Conservation (phyloP, 2,329 filamentous ascomycete species). For the Fusarium ambrosium region DNA sequence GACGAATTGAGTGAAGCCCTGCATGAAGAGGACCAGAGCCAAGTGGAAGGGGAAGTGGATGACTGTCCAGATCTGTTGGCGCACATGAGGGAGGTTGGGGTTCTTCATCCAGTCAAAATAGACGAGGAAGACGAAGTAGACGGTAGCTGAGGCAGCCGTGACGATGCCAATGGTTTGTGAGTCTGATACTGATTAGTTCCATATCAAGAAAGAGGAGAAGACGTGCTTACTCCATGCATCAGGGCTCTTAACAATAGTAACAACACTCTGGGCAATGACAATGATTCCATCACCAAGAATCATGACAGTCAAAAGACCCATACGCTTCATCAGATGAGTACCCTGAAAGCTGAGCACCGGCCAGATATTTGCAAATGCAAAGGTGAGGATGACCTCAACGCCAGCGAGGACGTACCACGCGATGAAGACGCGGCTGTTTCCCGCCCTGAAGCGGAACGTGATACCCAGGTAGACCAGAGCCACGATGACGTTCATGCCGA, state of each 20-base stretch:
- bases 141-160: constrained; percentile 55
- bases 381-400: constrained; percentile 65
- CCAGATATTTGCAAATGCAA: constrained; percentile 67
- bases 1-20: constrained; percentile 71
- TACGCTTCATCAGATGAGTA: constrained; percentile 73
- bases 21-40: constrained; percentile 72
- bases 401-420: constrained; percentile 68
- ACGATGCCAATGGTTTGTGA: constrained; percentile 57
- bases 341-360: constrained; percentile 71
- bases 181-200: constrained; percentile 46
- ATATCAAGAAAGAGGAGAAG: rapidly evolving
- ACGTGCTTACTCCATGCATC: constrained; percentile 54
- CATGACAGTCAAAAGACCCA: constrained; percentile 74
- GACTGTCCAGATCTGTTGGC: constrained; percentile 70
- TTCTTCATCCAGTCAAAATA: constrained; percentile 76
- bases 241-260: constrained; percentile 60
- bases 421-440: constrained; percentile 53
- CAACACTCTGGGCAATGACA: constrained; percentile 66
- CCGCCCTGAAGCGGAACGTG: constrained; percentile 54
- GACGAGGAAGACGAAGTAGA: constrained; percentile 62
- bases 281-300: constrained; percentile 77
- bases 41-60: constrained; percentile 75
- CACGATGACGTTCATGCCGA: constrained; percentile 52
- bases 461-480: constrained; percentile 58
- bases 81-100: constrained; percentile 67